phyloP scores from a whole-genome alignment of 352 stramenopile species.

The Elongisporangium undulatum region DNA sequence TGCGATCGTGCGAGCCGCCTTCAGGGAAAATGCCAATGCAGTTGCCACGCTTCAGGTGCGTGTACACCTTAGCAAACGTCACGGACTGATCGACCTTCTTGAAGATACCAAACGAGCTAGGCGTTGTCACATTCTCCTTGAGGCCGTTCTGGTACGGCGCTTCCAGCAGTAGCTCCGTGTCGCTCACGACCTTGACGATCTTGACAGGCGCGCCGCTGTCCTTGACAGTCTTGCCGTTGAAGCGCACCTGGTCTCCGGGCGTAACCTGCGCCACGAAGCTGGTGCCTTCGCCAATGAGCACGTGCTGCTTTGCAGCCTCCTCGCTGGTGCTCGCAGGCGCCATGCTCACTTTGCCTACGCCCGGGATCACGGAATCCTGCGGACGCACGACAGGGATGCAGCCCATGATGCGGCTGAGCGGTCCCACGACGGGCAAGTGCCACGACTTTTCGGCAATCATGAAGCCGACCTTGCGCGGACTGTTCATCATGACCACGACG shows the following conservation, averaged over 20 bases:
- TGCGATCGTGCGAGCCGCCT: slow-evolving; percentile 96
- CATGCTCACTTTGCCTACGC: slow-evolving; percentile 67
- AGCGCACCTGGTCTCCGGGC: slow-evolving; percentile 75
- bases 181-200: slow-evolving; percentile 78
- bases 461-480: slow-evolving; percentile 93
- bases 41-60: slow-evolving; percentile 83
- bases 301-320: slow-evolving; percentile 26
- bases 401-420: slow-evolving; percentile 93
- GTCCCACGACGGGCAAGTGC: slow-evolving; percentile 91
- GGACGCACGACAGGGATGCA: slow-evolving; percentile 96
- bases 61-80: slow-evolving; percentile 92
- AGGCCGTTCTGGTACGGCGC: slow-evolving; percentile 30
- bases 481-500: slow-evolving; percentile 95
- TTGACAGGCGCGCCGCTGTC: slow-evolving; percentile 81
- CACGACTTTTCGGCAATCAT: slow-evolving; percentile 97
- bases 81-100: slow-evolving; percentile 91
- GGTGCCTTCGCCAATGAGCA: slow-evolving; percentile 59
- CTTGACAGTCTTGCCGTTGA: slow-evolving; percentile 71
- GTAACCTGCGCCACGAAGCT: slow-evolving; percentile 73
- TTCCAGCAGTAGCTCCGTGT: slow-evolving; percentile 78
- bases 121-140: slow-evolving; percentile 34
- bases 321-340: slow-evolving; percentile 14
- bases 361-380: slow-evolving; percentile 87
- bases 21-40: slow-evolving; percentile 98
- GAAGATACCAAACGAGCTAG: slow-evolving; percentile 79